Conservation (phyloP, 2,329 filamentous ascomycete genomes). For the Drechslerella coelobrocha region DNA sequence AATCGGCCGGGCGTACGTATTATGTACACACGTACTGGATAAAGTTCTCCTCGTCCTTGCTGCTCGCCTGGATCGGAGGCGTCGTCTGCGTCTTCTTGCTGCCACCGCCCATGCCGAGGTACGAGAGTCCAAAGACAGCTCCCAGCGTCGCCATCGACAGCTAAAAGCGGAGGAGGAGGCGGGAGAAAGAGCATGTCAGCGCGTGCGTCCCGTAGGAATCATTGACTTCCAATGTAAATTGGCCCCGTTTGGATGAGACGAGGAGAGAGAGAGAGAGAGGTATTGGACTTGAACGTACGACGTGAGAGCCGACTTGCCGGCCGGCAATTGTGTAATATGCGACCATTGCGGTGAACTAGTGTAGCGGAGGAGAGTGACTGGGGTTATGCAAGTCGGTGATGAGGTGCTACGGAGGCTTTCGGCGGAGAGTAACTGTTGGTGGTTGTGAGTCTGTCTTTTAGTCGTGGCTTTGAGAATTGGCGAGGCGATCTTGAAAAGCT, state of each 20-base stretch:
- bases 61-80: constrained; percentile 53
- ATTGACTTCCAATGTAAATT: too few species aligned
- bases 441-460: constrained; percentile 1
- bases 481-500: background rate
- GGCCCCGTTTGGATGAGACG: too few species aligned
- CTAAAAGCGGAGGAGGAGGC: constrained; percentile 39
- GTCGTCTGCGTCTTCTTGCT: constrained; percentile 52
- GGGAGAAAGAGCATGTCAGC: background rate
- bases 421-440: background rate
- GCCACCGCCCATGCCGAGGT: constrained; percentile 30
- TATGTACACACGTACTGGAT: constrained; percentile 52
- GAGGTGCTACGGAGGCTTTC: constrained; percentile 1
- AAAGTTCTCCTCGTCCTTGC: constrained; percentile 54
- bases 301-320: constrained; percentile 64
- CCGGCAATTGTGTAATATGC: constrained; percentile 63
- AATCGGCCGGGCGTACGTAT: too few species aligned
- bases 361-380: background rate
- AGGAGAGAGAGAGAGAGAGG: background rate
- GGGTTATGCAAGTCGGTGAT: background rate
- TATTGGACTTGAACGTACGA: constrained; percentile 59
- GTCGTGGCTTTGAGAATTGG: background rate
- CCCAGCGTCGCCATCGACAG: constrained; percentile 53
- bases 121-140: constrained; percentile 36
- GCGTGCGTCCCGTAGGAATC: too few species aligned
- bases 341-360: constrained; percentile 61